Percentiles rank a stretch among this genome's conserved stretches.
Conservation (phyloP, 257 asterid genomes). For the Gardenia jasminoides region DNA sequence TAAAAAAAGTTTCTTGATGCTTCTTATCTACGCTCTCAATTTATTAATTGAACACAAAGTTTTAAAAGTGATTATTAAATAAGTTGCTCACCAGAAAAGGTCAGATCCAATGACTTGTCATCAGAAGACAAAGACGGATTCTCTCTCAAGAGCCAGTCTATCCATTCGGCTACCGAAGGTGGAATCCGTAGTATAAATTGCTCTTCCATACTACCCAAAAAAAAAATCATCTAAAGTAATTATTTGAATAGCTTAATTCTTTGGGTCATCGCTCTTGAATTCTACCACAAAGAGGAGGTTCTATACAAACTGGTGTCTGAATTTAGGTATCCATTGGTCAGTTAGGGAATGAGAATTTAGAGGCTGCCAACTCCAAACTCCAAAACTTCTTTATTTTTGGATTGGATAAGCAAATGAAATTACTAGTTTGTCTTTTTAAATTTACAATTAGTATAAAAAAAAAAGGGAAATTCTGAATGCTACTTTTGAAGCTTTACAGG, state of each 20-base stretch:
- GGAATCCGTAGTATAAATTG: constrained; percentile 47
- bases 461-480: too few relatives aligned
- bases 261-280: too few relatives aligned
- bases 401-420: too few relatives aligned
- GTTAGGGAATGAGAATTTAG: too few relatives aligned
- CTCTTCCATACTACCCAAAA: constrained; percentile 38
- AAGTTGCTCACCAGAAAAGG: constrained; percentile 60
- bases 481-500: too few relatives aligned
- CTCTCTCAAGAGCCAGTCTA: constrained; percentile 70
- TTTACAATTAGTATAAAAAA: too few relatives aligned
- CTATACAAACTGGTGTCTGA: too few relatives aligned
- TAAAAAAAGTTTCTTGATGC: neutral
- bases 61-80: constrained; percentile 53
- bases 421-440: too few relatives aligned
- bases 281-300: too few relatives aligned
- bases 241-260: neutral
- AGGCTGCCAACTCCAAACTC: too few relatives aligned
- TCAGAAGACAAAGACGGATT: constrained; percentile 65
- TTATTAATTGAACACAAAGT: neutral
- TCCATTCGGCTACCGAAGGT: constrained; percentile 52
- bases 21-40: neutral
- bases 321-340: too few relatives aligned
- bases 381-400: too few relatives aligned
- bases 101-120: constrained; percentile 69
- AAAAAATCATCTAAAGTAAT: neutral